Base-by-base conservation (phyloP, 2,329 filamentous ascomycete genomes). In the Ophiosphaerella herpotricha region DNA sequence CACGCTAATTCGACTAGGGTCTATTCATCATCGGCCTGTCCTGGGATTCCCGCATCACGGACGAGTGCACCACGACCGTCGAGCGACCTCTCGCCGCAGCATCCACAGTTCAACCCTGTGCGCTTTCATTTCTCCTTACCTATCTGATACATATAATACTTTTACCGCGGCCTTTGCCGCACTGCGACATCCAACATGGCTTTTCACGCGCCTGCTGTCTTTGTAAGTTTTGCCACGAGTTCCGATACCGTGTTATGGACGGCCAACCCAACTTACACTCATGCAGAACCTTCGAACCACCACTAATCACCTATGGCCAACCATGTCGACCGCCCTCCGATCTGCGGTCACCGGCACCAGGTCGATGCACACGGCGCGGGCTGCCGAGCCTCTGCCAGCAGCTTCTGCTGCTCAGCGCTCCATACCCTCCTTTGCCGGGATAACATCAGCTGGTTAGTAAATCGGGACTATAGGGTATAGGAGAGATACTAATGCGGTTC, bases 171-270 rank as follows among this genome's bases (percentile, higher is more conserved):
- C 68, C 48, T 49, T 54, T 58, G 68, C 70, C 70, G 70, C 69
- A 50, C 32, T 43, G 36, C 18, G 50, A 35, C 46, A 26, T 33
- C 54, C 61, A 75, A 52, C 64, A 82, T 82, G 80, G 79, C 79
- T 66, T 79, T 81, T 62, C 78, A 79, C 67, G 71, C 75, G 60
- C 74, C 78, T 57, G 73, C 73, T 55, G 65, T 77, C 55, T 77
- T 77, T 61, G 79, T 82, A 67, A 61, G 78, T 66, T 54, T 61
- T 57, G 68, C 67, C 64, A 70, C 68, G 58, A 44, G 46, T 39
- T 40, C 55, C 58, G 46, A 58, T 46, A 54, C 50, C 54, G 54
- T 58, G 53, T 60, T 49, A 50, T 53, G 42, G 48, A 52, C 51
- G 43, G 41, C 52, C 24, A 58, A 43, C 59, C 54, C 24, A 58